Base-by-base conservation (phyloP, 495 filamentous ascomycete genomes). In the Aspergillus panamensis region DNA sequence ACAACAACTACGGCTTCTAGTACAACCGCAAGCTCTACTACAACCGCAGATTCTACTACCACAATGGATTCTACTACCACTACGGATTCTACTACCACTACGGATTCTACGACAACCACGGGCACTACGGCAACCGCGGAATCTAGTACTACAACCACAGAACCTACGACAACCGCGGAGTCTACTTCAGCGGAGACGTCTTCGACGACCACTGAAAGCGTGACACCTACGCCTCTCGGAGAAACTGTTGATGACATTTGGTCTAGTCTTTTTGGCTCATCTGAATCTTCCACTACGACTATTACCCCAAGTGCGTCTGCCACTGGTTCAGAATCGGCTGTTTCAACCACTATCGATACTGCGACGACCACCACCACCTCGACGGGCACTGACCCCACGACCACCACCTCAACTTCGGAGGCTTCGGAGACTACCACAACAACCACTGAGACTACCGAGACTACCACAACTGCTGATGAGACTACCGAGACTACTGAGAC, bases 81-180 rank as follows among this genome's bases (percentile, higher is more conserved):
- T 25, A 17, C 16, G 12, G 33, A 52, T 21, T 2, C 50, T 14
- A 52, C 49, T 21, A 52, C n/a, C 1, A 39, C 55, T 2, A 8
- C 21, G 2, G 10, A 37, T 8, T 44, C 55, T 14, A 50, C 45
- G 10, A 51, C 21, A 19, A 49, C 44, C 31, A 48, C 29, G 6
- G 20, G n/a, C n/a, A n/a, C n/a, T n/a, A 59, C 62, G 12, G 53
- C 67, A 21, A 52, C 49, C 21, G 32, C n/a, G 9, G 49, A 52
- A 12, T 1, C 43, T 5, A 20, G 20, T 12, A 49, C 44, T 30
- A 30, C 13, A n/a, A 57, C 45, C 10, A 4, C 40, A 0, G n/a
- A 19, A 3, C 3, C 43, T 17, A 49, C 47, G 4, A 49, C 50
- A n/a, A 53, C 32, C 12, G 31, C 31, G 25, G n/a, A 30, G 5